Percentiles rank a stretch among this genome's conserved stretches.
phyloP scores from a whole-genome alignment of 495 filamentous ascomycete genomes.

The Schizothecium vesticola region DNA sequence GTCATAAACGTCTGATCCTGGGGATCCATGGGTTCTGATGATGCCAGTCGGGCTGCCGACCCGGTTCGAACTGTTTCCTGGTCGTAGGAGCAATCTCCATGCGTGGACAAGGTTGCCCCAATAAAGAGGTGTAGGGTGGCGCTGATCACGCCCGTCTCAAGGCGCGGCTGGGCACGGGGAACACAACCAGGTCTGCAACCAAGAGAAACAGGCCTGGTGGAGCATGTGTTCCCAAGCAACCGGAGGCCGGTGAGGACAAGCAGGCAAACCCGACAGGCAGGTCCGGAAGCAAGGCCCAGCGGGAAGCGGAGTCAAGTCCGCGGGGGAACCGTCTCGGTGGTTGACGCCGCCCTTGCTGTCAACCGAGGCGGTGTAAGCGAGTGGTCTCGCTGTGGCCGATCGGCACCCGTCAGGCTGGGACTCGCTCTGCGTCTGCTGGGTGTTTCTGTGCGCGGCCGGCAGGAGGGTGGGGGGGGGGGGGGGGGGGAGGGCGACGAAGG shows the following conservation, averaged over 20 bases:
- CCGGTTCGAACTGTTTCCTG: slow-evolving; percentile 22
- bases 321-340: neutral
- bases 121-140: slow-evolving; percentile 7
- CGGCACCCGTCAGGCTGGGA: neutral
- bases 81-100: slow-evolving; percentile 32
- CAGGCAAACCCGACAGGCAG: neutral
- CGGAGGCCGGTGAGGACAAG: neutral
- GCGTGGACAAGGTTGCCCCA: slow-evolving; percentile 14
- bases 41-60: slow-evolving; percentile 34
- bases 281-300: neutral
- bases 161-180: neutral
- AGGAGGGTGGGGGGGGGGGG: no score
- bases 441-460: neutral
- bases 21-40: slow-evolving; percentile 53
- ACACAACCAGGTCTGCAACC: slow-evolving; percentile 7
- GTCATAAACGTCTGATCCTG: slow-evolving; percentile 82
- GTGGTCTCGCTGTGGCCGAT: neutral
- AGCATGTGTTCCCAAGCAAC: neutral
- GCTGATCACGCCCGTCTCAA: slow-evolving; percentile 14
- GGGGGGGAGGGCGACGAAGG: neutral
- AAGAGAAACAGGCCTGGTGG: neutral
- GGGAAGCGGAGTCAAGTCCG: neutral
- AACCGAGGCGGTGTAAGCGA: slow-evolving; percentile 12
- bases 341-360: slow-evolving; percentile 6
- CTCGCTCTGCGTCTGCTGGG: neutral